A percentile compares a stretch with the other conserved stretches of the same genome.
phyloP scores from a whole-genome alignment of 306 rosid genomes.

The Comarum palustre region DNA sequence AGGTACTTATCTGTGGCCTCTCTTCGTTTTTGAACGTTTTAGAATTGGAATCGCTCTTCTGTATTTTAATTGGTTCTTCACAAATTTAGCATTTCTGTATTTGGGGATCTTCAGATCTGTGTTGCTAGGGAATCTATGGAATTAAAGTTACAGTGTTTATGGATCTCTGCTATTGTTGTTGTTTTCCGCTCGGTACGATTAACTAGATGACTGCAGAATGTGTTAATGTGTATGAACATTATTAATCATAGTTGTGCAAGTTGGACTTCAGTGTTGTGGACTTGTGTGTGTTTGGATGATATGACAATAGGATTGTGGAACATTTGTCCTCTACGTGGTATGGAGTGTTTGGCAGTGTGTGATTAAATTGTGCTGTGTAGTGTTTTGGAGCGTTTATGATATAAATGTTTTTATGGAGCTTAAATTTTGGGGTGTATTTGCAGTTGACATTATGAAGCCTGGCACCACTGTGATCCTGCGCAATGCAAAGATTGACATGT shows the following conservation, averaged over 20 bases:
- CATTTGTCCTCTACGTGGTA: background rate
- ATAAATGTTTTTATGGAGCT: background rate
- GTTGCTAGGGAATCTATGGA: background rate
- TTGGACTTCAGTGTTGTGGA: background rate
- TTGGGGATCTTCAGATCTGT: background rate
- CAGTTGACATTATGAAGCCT: constrained; percentile 70
- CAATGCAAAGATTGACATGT: constrained; percentile 91
- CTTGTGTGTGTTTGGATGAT: background rate
- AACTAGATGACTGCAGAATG: background rate
- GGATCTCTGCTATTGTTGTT: background rate
- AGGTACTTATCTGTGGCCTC: constrained; percentile 33
- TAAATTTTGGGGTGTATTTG: constrained; percentile 13
- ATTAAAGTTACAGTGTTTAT: background rate
- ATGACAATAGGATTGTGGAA: background rate
- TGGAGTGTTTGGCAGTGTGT: background rate
- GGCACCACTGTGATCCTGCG: constrained; percentile 59
- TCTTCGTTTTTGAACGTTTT: background rate
- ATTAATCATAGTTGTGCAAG: background rate
- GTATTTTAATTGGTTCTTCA: background rate
- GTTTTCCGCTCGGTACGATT: background rate
- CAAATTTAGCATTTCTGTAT: background rate
- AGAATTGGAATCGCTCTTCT: background rate
- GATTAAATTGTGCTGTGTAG: background rate
- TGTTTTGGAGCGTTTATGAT: background rate
- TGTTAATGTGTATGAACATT: background rate